Evolutionary conservation across 495 filamentous ascomycete species (phyloP).

Genomic region (Cercophora newfieldiana): DNA sequence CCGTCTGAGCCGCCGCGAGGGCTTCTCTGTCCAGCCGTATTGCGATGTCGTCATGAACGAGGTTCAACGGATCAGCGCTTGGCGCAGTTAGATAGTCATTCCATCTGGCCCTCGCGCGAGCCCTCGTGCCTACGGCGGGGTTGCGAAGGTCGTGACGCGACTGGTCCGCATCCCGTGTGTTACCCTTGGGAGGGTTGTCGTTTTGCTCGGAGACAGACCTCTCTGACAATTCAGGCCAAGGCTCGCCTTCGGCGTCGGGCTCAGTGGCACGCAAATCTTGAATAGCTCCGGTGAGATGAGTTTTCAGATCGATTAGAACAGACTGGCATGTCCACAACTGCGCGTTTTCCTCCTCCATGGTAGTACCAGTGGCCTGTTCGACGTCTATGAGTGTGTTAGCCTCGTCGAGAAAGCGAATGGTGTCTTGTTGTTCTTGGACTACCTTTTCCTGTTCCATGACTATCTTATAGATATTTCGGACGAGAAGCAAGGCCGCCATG

Average conservation of each 20-base stretch:
- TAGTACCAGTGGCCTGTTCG: background rate
- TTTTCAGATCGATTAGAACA: background rate
- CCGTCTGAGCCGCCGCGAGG: too few species aligned
- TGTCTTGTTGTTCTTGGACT: slow-evolving; percentile 1
- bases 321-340: background rate
- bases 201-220: background rate
- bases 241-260: background rate
- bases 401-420: background rate
- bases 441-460: background rate
- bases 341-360: background rate
- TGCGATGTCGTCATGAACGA: too few species aligned
- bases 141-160: too few species aligned
- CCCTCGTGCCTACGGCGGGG: too few species aligned
- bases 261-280: background rate
- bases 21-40: too few species aligned
- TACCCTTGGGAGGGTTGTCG: background rate
- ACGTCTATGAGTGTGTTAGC: slow-evolving; percentile 5
- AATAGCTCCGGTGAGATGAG: background rate
- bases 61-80: too few species aligned
- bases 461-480: background rate
- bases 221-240: background rate
- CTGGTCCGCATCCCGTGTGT: background rate
- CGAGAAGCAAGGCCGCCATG: background rate
- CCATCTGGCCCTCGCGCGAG: too few species aligned
- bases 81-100: too few species aligned